phyloP scores from a whole-genome alignment of 306 rosid species.

The Dryas alaskensis region DNA sequence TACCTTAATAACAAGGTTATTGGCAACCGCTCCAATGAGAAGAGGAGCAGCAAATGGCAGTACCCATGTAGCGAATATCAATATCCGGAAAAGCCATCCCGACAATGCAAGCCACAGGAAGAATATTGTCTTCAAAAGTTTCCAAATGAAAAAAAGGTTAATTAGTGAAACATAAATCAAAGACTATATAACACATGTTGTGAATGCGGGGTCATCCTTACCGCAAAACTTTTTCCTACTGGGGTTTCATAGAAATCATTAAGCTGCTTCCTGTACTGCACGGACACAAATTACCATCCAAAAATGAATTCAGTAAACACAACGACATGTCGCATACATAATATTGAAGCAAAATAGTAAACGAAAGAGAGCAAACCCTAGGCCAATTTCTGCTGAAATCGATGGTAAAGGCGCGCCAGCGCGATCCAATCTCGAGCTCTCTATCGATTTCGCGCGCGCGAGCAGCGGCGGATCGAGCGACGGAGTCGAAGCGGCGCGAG shows the following conservation, averaged over 20 bases:
- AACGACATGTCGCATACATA: neutral
- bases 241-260: slow-evolving; percentile 62
- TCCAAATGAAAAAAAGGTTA: neutral
- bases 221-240: slow-evolving; percentile 63
- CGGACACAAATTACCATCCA: slow-evolving; percentile 7
- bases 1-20: slow-evolving; percentile 82
- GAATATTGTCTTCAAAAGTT: slow-evolving; percentile 70
- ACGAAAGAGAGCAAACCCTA: slow-evolving; percentile 45
- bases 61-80: slow-evolving; percentile 75
- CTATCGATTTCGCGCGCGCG: slow-evolving; percentile 82
- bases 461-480: slow-evolving; percentile 48
- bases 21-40: slow-evolving; percentile 82
- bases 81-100: slow-evolving; percentile 89
- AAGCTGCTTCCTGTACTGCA: slow-evolving; percentile 85
- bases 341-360: neutral
- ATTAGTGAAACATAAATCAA: neutral
- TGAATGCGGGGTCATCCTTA: slow-evolving; percentile 28
- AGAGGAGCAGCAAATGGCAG: slow-evolving; percentile 97
- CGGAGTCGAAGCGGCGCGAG: slow-evolving; percentile 44
- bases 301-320: neutral
- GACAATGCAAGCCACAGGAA: slow-evolving; percentile 94
- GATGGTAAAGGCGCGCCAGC: slow-evolving; percentile 65
- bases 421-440: slow-evolving; percentile 68
- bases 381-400: slow-evolving; percentile 82
- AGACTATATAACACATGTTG: neutral